Evolutionary conservation across 129 eudicot species (phyloP), one percentile per base, ranked within the genome.

Genomic region (Glebionis coronaria): DNA sequence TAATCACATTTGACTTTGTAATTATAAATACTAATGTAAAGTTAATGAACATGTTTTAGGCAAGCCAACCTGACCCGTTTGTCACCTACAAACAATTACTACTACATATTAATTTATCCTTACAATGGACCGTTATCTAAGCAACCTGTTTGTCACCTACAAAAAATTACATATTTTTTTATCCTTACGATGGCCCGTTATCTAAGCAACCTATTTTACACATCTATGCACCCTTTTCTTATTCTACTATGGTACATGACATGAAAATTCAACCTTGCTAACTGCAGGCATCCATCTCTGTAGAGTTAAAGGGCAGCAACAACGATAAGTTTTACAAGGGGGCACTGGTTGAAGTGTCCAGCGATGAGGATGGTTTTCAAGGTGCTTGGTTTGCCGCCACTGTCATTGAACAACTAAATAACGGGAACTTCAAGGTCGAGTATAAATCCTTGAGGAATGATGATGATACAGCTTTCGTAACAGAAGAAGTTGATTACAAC

Each of bases 321-420:
- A 74, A 69, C 60, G 60, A 53, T 6, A 60, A 54, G 13, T 80
- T 81, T 50, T 55, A 59, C 65, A 69, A 81, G 40, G 98, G 98
- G 38, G 71, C 60, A 20, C 38, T 16, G 12, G 87, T 92, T 58
- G 98, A 92, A 82, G 88, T 83, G 9, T 75, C 80, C 73, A 85
- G 82, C 6, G 95, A 92, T 29, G 96, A 85, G 56, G 96, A 85
- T 11, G 98, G 96, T 40, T 82, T 79, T 56, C 82, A 76, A 49
- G 98, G 96, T 74, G 88, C 96, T 78, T 88, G 96, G 98, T 88
- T 83, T 80, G 67, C 78, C 65, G 98, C 95, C 55, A 88, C 81
- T 2, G 59, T 88, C 42, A 46, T 86, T 12, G 81, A 85, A 70
- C 50, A 60, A 9, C 45, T 80, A 53, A 61, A 56, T 31, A 20